A percentile compares a stretch with the other conserved stretches of the same genome.
These are phyloP conservation scores for Urochloa ruziziensis DNA, from an alignment of 176 grass and related monocot genomes.

Conservation along the genomic window DNA sequence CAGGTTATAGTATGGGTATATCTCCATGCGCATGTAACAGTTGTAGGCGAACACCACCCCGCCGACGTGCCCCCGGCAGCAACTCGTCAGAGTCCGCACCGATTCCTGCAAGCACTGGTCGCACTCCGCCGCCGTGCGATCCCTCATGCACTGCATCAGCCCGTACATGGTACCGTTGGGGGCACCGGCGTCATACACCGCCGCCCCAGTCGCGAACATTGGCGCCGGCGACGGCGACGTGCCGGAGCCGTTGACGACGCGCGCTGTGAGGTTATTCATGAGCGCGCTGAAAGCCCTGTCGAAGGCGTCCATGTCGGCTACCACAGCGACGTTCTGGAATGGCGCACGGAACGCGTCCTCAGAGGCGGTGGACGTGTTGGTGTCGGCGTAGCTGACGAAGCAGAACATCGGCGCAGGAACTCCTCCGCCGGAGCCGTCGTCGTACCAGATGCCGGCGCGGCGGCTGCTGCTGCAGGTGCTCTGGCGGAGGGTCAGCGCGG, in stretches of 20 bases:
- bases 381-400: neutral
- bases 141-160: neutral
- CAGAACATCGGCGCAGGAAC: neutral
- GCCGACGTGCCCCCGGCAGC: neutral
- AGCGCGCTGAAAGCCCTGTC: neutral
- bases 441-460: conserved; percentile 6
- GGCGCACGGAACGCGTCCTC: neutral
- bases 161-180: neutral
- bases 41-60: neutral
- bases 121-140: neutral
- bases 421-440: neutral
- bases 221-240: neutral
- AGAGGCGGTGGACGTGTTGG: neutral
- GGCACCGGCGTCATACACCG: neutral
- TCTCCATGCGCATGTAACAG: too few species aligned
- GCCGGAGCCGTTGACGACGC: neutral
- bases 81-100: neutral
- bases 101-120: neutral
- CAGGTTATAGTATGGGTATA: too few species aligned
- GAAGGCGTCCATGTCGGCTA: neutral
- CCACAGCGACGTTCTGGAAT: fast-evolving
- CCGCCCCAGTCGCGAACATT: conserved; percentile 40
- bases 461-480: neutral
- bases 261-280: neutral
- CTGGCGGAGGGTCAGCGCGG: neutral